phyloP scores from a whole-genome alignment of 345 rosid genomes.

The Camelina laxa region DNA sequence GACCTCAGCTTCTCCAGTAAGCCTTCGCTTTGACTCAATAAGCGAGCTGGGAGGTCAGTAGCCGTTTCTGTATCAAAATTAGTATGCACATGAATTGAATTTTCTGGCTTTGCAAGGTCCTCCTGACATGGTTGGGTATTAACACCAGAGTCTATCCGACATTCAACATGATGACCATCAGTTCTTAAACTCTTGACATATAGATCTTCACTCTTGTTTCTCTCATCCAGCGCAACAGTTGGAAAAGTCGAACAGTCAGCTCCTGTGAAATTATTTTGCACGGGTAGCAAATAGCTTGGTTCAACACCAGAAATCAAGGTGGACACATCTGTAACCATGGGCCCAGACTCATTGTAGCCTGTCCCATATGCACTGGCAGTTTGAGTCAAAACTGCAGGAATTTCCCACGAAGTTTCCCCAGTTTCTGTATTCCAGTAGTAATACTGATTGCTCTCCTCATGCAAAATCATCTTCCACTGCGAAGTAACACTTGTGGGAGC shows the following conservation, averaged over 20 bases:
- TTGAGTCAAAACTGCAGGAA: slow-evolving; percentile 63
- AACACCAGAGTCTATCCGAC: slow-evolving; percentile 38
- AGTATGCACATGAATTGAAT: slow-evolving; percentile 33
- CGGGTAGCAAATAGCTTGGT: slow-evolving; percentile 46
- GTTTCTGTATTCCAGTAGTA: slow-evolving; percentile 96
- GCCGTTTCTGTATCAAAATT: slow-evolving; percentile 43
- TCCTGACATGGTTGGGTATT: slow-evolving; percentile 37
- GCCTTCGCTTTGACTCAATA: slow-evolving; percentile 58
- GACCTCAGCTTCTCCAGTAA: slow-evolving; percentile 79
- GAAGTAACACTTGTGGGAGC: slow-evolving; percentile 54
- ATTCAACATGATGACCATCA: slow-evolving; percentile 46
- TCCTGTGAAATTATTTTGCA: slow-evolving; percentile 24
- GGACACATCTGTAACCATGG: slow-evolving; percentile 42
- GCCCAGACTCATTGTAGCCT: slow-evolving; percentile 46
- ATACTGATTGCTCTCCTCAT: slow-evolving; percentile 84
- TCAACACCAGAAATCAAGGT: slow-evolving; percentile 41
- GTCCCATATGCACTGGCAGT: slow-evolving; percentile 43
- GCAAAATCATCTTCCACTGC: slow-evolving; percentile 86
- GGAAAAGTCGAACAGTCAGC: slow-evolving; percentile 42
- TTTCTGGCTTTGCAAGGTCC: slow-evolving; percentile 39
- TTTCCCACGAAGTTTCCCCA: slow-evolving; percentile 98
- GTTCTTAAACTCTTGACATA: slow-evolving; percentile 38
- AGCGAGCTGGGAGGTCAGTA: slow-evolving; percentile 53
- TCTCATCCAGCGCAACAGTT: slow-evolving; percentile 42
- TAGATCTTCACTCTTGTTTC: slow-evolving; percentile 43